These are phyloP conservation scores for Amylocarpus encephaloides DNA, from an alignment of 2,329 filamentous ascomycete genomes.

Conservation along the genomic window DNA sequence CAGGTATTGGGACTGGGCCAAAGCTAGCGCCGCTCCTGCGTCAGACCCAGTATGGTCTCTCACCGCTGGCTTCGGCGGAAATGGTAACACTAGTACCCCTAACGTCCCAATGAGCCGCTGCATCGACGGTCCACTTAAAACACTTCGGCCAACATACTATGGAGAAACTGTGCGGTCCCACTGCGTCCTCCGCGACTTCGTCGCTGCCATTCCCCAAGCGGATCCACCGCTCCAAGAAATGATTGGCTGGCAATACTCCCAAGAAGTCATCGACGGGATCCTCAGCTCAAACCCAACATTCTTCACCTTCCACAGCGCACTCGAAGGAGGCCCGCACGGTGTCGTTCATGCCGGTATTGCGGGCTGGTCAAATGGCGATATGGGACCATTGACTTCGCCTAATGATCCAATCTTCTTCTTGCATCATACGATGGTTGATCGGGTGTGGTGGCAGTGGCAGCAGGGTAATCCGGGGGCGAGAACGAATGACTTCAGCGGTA, in stretches of 20 bases:
- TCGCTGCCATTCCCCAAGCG: background rate
- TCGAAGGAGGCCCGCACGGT: background rate
- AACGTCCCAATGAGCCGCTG: background rate
- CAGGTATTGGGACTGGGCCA: conserved; percentile 1
- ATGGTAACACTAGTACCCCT: background rate
- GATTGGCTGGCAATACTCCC: background rate
- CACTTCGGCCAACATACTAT: background rate
- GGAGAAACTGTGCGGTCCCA: background rate
- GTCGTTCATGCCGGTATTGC: background rate
- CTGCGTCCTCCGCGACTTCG: conserved; percentile 2
- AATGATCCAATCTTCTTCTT: conserved; percentile 1
- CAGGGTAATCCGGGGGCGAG: background rate
- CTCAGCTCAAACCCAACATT: background rate
- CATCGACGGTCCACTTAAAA: conserved; percentile 1
- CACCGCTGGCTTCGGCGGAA: background rate
- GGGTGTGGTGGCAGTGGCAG: conserved; percentile 1
- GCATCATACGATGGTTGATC: background rate
- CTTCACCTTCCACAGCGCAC: background rate
- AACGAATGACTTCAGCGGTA: background rate
- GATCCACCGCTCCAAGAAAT: background rate
- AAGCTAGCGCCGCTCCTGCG: background rate
- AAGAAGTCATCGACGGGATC: background rate
- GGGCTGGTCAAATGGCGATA: background rate
- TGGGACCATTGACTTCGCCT: background rate
- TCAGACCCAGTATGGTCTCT: background rate